These are phyloP conservation scores for Microbotryum violaceum DNA, from an alignment of 1,284 basidiomycete genomes.

Conservation along the genomic window DNA sequence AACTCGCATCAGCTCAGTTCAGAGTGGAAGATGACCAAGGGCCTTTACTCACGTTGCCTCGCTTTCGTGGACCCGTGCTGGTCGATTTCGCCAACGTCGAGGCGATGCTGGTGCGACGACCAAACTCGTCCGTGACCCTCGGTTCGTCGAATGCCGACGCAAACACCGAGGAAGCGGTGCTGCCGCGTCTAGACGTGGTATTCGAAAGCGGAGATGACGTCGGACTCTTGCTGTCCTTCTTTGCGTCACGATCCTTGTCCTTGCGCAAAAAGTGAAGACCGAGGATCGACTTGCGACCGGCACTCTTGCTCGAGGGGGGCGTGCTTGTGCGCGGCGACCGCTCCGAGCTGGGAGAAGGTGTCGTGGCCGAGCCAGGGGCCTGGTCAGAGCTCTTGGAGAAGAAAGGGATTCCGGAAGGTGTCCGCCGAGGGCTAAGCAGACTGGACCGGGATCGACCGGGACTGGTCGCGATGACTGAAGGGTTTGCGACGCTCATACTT, in stretches of 20 bases:
- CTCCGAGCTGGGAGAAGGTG: conserved; percentile 21
- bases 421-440: conserved; percentile 53
- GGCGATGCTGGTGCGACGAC: conserved; percentile 68
- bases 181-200: neutral
- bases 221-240: conserved; percentile 23
- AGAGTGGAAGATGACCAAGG: conserved; percentile 6
- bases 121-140: conserved; percentile 54
- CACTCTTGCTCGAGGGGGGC: conserved; percentile 17
- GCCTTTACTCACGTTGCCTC: conserved; percentile 68
- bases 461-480: conserved; percentile 27
- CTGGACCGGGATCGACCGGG: conserved; percentile 34
- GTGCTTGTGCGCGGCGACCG: neutral
- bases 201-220: conserved; percentile 14
- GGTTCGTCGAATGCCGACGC: conserved; percentile 5
- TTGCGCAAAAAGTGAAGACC: conserved; percentile 35
- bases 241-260: conserved; percentile 22
- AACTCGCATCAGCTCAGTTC: conserved; percentile 3
- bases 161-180: neutral
- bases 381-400: conserved; percentile 54
- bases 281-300: conserved; percentile 37
- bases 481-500: neutral
- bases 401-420: conserved; percentile 91
- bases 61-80: conserved; percentile 55
- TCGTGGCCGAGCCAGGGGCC: conserved; percentile 40
- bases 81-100: conserved; percentile 53